These are phyloP conservation scores for Xylariales sp. DNA, from an alignment of 2,329 filamentous ascomycete species.

Conservation along the genomic window DNA sequence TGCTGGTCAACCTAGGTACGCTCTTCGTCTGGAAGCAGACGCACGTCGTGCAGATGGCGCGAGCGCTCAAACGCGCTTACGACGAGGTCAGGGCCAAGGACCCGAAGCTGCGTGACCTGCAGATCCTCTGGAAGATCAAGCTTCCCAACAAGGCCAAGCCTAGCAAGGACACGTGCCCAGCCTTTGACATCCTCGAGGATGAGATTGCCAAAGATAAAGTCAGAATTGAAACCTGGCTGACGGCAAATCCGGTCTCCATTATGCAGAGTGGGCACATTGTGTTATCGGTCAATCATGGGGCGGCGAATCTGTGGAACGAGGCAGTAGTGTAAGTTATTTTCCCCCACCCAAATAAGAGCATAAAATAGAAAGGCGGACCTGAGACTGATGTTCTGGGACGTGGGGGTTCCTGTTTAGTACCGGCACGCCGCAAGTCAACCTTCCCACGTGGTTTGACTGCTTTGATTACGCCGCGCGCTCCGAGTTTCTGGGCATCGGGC, in stretches of 20 bases:
- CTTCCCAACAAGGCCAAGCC: constrained; percentile 5
- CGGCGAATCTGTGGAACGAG: constrained; percentile 25
- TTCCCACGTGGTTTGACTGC: too few species aligned
- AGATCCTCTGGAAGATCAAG: constrained; percentile 33
- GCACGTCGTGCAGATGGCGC: constrained; percentile 29
- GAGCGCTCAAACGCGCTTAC: constrained; percentile 26
- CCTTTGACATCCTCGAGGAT: constrained; percentile 11
- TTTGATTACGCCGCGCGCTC: too few species aligned
- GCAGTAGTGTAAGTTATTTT: constrained; percentile 6
- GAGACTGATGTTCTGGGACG: too few species aligned
- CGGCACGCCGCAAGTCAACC: too few species aligned
- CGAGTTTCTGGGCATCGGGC: too few species aligned
- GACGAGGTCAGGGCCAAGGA: constrained; percentile 19
- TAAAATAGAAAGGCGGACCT: too few species aligned
- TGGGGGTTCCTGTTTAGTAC: too few species aligned
- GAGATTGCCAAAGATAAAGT: constrained; percentile 8
- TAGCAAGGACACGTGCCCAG: constrained; percentile 3
- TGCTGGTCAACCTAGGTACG: constrained; percentile 22
- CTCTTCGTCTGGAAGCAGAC: constrained; percentile 22
- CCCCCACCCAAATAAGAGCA: too few species aligned
- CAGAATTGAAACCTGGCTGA: constrained; percentile 1
- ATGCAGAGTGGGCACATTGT: constrained; percentile 20
- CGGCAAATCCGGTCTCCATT: not conserved
- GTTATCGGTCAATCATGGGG: constrained; percentile 30
- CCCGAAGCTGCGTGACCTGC: constrained; percentile 20